Base-by-base conservation (phyloP, 169 alveolate genomes). In the Cystoisospora suis region DNA sequence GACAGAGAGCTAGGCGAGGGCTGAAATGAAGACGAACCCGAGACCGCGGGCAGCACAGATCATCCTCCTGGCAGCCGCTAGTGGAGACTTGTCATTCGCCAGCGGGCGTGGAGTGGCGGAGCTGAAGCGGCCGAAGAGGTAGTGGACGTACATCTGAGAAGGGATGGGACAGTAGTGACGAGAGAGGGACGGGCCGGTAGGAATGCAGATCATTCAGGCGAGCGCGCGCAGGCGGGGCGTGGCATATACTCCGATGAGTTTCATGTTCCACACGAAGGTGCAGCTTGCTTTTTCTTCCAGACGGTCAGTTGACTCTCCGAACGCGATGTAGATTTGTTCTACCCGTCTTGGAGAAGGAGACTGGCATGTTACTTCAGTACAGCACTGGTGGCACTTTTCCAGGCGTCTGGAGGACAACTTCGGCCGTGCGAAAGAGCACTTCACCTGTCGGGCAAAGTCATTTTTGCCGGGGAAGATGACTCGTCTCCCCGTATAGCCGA, bases 31-130 rank as follows among this genome's bases (percentile, higher is more conserved):
- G n/a, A n/a, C n/a, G n/a, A n/a, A n/a, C n/a, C n/a, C n/a, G n/a
- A n/a, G n/a, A n/a, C n/a, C n/a, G n/a, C n/a, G n/a, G 75, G 29
- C 32, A 12, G 42, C 40, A 17, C 44, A 1, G 83, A 32, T 27
- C 83, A 72, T 72, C 83, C 83, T 23, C 83, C 42, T 34, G 83
- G 83, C 46, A 17, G 40, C 56, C 83, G 34, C 36, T 38, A 53
- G 58, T 72, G 83, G 83, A 72, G 83, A 34, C 29, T 72, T 29
- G 20, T 38, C 42, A 29, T 72, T 38, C 83, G 56, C 58, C 83
- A 53, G 42, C 83, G 83, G 20, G 42, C 3, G 56, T 72, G 83
- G 83, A 46, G 36, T 38, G 83, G 83, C 27, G 38, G 38, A 36
- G 83, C 15, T 9, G 42, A 53, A 4, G 53, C 15, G 17, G 83